Evolutionary conservation across 257 asterid species (phyloP).

Genomic region (Agastache rugosa): DNA sequence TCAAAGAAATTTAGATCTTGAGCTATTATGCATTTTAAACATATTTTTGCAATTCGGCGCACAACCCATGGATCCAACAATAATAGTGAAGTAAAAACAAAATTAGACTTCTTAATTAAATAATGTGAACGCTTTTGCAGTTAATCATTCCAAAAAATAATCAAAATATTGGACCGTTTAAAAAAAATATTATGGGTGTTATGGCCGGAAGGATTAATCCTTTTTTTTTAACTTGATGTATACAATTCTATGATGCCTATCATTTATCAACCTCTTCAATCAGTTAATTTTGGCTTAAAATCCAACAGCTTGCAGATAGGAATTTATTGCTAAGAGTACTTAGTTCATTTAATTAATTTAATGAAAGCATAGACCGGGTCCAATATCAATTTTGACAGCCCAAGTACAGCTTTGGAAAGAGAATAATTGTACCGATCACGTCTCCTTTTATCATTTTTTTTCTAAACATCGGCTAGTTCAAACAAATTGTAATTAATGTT

Average conservation of each 20-base stretch:
- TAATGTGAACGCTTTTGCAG: no score
- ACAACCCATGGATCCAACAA: no score
- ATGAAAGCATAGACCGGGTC: slow-evolving; percentile 20
- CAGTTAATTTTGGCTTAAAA: slow-evolving; percentile 20
- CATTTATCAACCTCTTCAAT: slow-evolving; percentile 20
- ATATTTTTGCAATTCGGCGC: no score
- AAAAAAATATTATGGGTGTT: no score
- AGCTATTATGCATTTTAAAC: no score
- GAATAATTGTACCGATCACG: neutral
- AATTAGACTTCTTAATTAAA: no score
- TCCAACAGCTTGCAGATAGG: slow-evolving; percentile 23
- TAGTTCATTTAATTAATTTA: slow-evolving; percentile 15
- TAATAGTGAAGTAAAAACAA: no score
- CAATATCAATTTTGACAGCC: slow-evolving; percentile 45
- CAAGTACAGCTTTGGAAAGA: slow-evolving; percentile 35
- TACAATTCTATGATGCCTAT: slow-evolving; percentile 25
- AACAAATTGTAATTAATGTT: neutral
- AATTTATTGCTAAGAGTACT: slow-evolving; percentile 15
- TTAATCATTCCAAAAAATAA: no score
- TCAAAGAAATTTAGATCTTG: no score
- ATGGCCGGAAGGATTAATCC: neutral
- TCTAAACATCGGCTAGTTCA: neutral
- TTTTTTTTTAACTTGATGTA: neutral
- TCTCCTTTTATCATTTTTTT: neutral
- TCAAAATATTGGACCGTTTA: no score